A percentile compares a stretch with the other conserved stretches of the same genome.
Conservation (phyloP, 441 rosid genomes). For the Omphalea diandra region DNA sequence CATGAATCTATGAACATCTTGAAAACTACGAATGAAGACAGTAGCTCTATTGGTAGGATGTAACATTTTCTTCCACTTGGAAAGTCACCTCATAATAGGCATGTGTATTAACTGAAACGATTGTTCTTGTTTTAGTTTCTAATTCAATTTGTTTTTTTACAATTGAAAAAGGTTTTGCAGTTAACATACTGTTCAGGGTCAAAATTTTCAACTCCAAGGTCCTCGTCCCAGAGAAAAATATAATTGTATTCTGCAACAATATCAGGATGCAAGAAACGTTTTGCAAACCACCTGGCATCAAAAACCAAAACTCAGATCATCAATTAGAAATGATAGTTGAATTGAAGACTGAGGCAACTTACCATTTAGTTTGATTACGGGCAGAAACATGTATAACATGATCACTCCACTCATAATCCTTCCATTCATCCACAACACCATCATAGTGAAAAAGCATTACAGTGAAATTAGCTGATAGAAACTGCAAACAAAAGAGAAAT, state of each 20-base stretch:
- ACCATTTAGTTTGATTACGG: conserved; percentile 70
- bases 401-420: conserved; percentile 44
- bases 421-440: conserved; percentile 63
- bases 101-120: too few species aligned
- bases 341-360: conserved; percentile 17
- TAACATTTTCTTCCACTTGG: background rate
- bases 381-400: conserved; percentile 62
- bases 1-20: background rate
- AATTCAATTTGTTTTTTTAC: background rate
- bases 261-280: conserved; percentile 76
- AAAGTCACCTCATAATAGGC: background rate
- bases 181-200: conserved; percentile 45
- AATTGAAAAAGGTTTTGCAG: background rate
- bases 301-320: conserved; percentile 8
- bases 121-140: too few species aligned
- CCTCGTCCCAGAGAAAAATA: conserved; percentile 79
- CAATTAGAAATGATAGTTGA: background rate
- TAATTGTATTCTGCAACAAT: conserved; percentile 56
- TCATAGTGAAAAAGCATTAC: conserved; percentile 81
- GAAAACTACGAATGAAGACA: background rate
- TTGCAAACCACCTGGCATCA: conserved; percentile 73
- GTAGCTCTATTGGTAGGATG: background rate
- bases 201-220: conserved; percentile 68
- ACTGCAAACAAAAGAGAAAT: conserved; percentile 39
- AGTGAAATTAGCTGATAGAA: conserved; percentile 46